Percentiles rank a stretch among this genome's conserved stretches.
These are phyloP conservation scores for Diaporthe sp. DNA, from an alignment of 2,329 filamentous ascomycete species.

Conservation along the genomic window DNA sequence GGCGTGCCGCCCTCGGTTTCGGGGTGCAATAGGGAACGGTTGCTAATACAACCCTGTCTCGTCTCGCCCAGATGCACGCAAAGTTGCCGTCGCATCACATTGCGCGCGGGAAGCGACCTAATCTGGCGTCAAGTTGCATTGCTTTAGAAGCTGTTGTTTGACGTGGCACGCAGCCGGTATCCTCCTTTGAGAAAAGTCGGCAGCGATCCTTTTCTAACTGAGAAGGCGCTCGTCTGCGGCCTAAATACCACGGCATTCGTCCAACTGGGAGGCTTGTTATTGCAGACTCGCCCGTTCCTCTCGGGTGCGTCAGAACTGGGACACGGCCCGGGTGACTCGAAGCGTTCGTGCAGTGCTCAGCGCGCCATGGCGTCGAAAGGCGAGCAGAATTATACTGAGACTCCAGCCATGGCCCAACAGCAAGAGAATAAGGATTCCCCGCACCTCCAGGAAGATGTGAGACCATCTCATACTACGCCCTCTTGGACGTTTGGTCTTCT, in stretches of 20 bases:
- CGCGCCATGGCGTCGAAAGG: conserved; percentile 12
- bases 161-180: conserved; percentile 19
- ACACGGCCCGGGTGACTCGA: background rate
- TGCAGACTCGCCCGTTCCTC: background rate
- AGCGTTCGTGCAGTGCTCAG: background rate
- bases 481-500: background rate
- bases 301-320: background rate
- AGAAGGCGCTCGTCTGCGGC: background rate
- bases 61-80: background rate
- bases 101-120: conserved; percentile 5
- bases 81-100: background rate
- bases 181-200: conserved; percentile 8
- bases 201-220: background rate
- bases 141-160: conserved; percentile 21
- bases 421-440: conserved; percentile 14
- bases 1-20: background rate
- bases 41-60: conserved; percentile 3
- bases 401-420: background rate
- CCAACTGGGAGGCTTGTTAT: background rate
- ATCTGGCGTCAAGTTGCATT: conserved; percentile 8
- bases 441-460: background rate
- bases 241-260: background rate
- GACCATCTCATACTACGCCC: background rate
- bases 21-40: background rate
- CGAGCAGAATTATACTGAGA: background rate